Evolutionary conservation across 2,329 filamentous ascomycete genomes (phyloP).

Genomic region (Magnaporthiopsis incrustans): DNA sequence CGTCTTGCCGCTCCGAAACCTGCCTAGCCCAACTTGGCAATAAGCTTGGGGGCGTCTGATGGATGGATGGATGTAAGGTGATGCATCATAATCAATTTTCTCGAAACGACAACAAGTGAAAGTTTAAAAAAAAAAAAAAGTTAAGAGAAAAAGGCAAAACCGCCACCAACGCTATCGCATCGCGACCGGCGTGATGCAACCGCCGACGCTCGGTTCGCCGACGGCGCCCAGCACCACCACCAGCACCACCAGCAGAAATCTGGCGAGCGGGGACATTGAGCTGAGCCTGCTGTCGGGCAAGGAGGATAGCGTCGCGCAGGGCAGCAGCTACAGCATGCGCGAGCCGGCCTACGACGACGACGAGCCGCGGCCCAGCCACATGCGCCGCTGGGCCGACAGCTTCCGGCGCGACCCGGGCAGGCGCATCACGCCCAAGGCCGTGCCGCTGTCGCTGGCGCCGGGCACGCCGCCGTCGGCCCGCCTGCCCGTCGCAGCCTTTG

Average conservation of each 20-base stretch:
- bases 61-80: too few species aligned
- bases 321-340: conserved; percentile 13
- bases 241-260: conserved; percentile 11
- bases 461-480: too few species aligned
- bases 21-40: not conserved
- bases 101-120: not conserved
- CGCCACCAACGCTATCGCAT: not conserved
- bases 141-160: too few species aligned
- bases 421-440: conserved; percentile 36
- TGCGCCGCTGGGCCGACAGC: conserved; percentile 44
- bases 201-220: not conserved
- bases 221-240: conserved; percentile 4
- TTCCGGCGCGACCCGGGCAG: conserved; percentile 54
- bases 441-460: conserved; percentile 12
- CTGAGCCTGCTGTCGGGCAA: conserved; percentile 16
- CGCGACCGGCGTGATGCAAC: not conserved
- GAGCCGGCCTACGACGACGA: conserved; percentile 13
- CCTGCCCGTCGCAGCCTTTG: conserved; percentile 12
- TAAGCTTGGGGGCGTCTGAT: not conserved
- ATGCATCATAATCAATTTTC: too few species aligned
- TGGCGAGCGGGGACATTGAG: conserved; percentile 13
- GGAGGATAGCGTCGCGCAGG: conserved; percentile 14
- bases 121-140: too few species aligned
- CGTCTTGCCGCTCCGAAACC: not conserved
- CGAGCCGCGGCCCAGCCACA: conserved; percentile 9